phyloP scores from a whole-genome alignment of 129 eudicot species.

The Cynara cardunculus region DNA sequence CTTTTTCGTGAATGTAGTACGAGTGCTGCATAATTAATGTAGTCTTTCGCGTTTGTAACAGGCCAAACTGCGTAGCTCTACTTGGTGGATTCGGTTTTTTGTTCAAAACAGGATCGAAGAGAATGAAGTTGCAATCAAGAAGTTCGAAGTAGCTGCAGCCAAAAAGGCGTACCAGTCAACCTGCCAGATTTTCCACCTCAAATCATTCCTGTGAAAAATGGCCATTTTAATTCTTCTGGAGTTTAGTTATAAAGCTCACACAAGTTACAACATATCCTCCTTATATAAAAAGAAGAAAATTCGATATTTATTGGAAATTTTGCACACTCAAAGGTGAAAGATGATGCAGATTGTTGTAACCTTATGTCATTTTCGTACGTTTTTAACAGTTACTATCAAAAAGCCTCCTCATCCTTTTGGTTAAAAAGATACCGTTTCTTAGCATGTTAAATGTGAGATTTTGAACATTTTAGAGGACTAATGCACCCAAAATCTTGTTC shows the following conservation, averaged over 20 bases:
- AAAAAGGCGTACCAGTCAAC: slow-evolving; percentile 31
- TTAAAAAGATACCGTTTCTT: too few relatives aligned
- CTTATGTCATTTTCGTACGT: neutral
- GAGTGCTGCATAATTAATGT: neutral
- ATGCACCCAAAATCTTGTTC: too few relatives aligned
- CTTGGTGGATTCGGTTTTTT: slow-evolving; percentile 72
- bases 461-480: too few relatives aligned
- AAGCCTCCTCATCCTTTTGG: neutral
- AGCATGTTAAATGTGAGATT: too few relatives aligned
- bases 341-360: slow-evolving; percentile 22
- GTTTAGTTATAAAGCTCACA: slow-evolving; percentile 7
- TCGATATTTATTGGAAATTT: slow-evolving; percentile 15
- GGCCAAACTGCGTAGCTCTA: slow-evolving; percentile 66
- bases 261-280: neutral
- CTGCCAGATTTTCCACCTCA: slow-evolving; percentile 66
- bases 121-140: slow-evolving; percentile 59
- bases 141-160: slow-evolving; percentile 52
- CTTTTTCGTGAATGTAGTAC: neutral
- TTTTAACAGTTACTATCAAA: neutral
- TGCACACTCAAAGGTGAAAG: neutral
- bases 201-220: slow-evolving; percentile 38
- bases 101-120: slow-evolving; percentile 62
- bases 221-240: neutral
- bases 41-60: neutral
- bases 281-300: slow-evolving; percentile 7